Conservation (phyloP, 1,139 yeast genomes). For the Hyphopichia wangnamkhiaoensis region DNA sequence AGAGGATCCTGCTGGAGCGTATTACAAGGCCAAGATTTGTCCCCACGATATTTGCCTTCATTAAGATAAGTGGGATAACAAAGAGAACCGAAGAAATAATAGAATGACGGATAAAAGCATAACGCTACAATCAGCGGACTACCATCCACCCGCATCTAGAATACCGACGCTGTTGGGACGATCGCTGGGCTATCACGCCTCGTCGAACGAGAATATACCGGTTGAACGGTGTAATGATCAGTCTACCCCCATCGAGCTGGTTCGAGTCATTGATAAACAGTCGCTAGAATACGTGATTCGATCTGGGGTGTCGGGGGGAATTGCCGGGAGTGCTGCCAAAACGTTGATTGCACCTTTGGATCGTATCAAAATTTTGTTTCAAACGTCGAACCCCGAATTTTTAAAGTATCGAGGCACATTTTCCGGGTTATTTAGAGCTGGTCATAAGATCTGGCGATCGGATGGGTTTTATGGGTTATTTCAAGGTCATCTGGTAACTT, state of each 20-base stretch:
- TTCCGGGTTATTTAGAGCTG: constrained; percentile 74
- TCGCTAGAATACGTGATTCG: constrained; percentile 76
- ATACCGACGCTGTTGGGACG: constrained; percentile 5
- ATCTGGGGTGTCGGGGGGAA: constrained; percentile 92
- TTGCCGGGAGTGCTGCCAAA: constrained; percentile 94
- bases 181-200: background rate
- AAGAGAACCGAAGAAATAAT: background rate
- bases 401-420: constrained; percentile 78
- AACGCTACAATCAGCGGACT: background rate
- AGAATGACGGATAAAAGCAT: background rate
- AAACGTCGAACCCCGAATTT: constrained; percentile 91
- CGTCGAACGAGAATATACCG: too few species aligned
- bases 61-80: too few species aligned
- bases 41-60: too few species aligned
- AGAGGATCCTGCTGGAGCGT: too few species aligned
- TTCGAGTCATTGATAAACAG: constrained; percentile 53
- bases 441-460: constrained; percentile 57
- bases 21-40: too few species aligned
- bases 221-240: constrained; percentile 24
- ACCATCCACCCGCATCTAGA: constrained; percentile 1
- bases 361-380: constrained; percentile 90
- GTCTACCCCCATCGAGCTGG: constrained; percentile 28
- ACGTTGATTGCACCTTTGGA: constrained; percentile 95
- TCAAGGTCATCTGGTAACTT: constrained; percentile 95
- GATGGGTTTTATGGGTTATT: constrained; percentile 86